Evolutionary conservation across 352 stramenopile species (phyloP), one percentile per base, ranked within the genome.

Genomic region (Globisporangium spiculum): DNA sequence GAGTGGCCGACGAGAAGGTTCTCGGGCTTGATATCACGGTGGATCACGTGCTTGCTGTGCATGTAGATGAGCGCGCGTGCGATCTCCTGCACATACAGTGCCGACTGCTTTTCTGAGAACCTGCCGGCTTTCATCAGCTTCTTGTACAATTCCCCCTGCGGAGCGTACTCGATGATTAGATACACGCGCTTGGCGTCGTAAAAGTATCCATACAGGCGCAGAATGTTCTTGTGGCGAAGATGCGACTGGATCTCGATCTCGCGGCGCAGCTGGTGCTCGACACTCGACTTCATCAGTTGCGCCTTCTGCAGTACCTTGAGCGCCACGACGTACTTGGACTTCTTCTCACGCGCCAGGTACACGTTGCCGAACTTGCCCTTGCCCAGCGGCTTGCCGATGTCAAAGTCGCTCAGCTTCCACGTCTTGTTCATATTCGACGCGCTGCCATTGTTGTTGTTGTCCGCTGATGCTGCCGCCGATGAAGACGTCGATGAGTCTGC

Each of bases 171-270:
- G 14, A 99, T 95, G 77, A 99, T 99, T 1, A 99, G 81, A 77
- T 99, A 99, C 66, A 99, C 98, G 54, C 98, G 86, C 73, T 98
- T 99, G 41, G 94, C 84, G 80, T 99, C 97, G 75, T 98, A 99
- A 73, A 99, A 99, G 80, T 99, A 99, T 8, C 97, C 97, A 62
- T 98, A 99, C 69, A 99, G 90, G 26, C 97, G 83, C 46, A 99
- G 75, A 58, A 99, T 99, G 69, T 99, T 98, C 63, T 92, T 91
- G 77, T 99, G 96, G 18, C 96, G 84, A 41, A 99, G 72, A 68
- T 99, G 94, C 22, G 94, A 98, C 82, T 99, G 98, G 73, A 99
- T 99, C 84, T 99, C 98, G 69, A 99, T 99, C 84, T 99, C 98
- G 10, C 98, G 90, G 5, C 98, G 91, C 27, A 99, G 74, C 76